Base-by-base conservation (phyloP, 306 rosid species). In the Fragaria vesca region DNA sequence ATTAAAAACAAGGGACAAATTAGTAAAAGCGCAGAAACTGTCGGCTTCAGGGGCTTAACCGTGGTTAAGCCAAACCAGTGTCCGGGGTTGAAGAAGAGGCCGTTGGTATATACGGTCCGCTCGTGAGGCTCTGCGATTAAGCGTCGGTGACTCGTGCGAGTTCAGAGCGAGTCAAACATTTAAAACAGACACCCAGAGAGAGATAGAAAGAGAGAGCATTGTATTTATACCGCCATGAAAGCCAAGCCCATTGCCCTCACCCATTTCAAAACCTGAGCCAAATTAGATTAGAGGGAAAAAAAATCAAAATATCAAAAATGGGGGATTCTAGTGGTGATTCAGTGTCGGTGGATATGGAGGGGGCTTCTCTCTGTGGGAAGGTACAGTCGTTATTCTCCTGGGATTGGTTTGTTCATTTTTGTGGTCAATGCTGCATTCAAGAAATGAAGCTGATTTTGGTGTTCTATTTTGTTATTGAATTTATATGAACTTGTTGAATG, bases 101-200 rank as follows among this genome's bases (percentile, higher is more conserved):
- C 58, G 79, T 82, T 77, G 83, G 80, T 84, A 57, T 46, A 40
- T 76, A 83, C 82, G 81, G 89, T 83, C 89, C 84, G 87, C 91
- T 83, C 81, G 89, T 87, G 92, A 86, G 75, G 68, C 76, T 80
- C 80, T 77, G 77, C 82, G 76, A 78, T 72, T 30, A 77, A 82
- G 86, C 97, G 97, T 95, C 98, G 98, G 98, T 95, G 96, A 91
- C 98, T 91, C 97, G 90, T 74, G 57, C 88, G 91, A 88, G 88
- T 84, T 79, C 32, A 50, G 60, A 54, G 40, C 87, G 84, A 78
- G 87, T 83, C 76, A 58, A 43, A 9, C 42, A 51, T 60, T 67
- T 43, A 43, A 43, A 43, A 43, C 47, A 43, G 47, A 6, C 45
- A 42, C 45, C 45, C 8, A 1, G 10, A 73, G 69, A 20, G 62